Percentiles rank a stretch among this genome's conserved stretches.
These are phyloP conservation scores for Amaranthus cruentus DNA, from an alignment of 148 eudicot genomes.

Conservation along the genomic window DNA sequence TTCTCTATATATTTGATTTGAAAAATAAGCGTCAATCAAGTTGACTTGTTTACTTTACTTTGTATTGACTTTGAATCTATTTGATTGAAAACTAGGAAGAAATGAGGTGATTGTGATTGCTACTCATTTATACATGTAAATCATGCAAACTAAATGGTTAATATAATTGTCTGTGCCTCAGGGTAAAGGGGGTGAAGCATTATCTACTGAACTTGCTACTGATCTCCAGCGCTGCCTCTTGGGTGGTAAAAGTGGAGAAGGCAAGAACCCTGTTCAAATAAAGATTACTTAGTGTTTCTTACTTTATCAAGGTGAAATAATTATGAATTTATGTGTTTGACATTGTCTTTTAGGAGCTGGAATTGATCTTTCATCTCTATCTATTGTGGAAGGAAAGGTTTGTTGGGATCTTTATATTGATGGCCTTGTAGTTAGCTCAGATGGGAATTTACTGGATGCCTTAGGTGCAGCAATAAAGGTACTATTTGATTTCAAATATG, in stretches of 20 bases:
- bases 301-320: background rate
- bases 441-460: conserved; percentile 92
- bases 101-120: background rate
- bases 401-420: conserved; percentile 99
- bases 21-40: too few species aligned
- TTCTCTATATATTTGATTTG: too few species aligned
- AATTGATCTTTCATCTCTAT: conserved; percentile 78
- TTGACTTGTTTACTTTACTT: too few species aligned
- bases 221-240: conserved; percentile 74
- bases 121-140: background rate
- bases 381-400: conserved; percentile 71
- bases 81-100: background rate
- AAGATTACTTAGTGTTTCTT: background rate
- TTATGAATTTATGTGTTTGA: background rate
- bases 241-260: conserved; percentile 44
- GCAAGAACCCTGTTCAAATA: conserved; percentile 3
- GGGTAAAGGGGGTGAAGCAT: conserved; percentile 98
- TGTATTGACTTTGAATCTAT: too few species aligned
- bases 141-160: background rate
- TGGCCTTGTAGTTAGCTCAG: conserved; percentile 80
- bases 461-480: conserved; percentile 97
- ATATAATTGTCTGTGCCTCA: conserved; percentile 17
- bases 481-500: background rate
- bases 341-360: conserved; percentile 64
- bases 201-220: conserved; percentile 66